Conservation (phyloP, 768 basidiomycete genomes). For the Suillus luteus region DNA sequence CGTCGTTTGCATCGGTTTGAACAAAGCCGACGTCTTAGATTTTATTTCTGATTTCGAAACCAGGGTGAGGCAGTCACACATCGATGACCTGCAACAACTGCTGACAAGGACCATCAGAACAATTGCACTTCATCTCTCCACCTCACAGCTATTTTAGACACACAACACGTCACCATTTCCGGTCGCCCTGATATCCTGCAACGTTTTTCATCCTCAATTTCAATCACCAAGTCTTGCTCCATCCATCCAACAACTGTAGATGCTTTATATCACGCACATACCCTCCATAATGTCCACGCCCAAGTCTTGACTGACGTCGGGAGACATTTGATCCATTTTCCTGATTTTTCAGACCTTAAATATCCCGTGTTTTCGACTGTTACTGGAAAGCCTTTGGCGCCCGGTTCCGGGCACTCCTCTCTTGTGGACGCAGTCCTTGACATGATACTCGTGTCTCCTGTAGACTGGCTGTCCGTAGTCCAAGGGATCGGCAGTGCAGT, state of each 20-base stretch:
- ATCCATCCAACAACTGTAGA: conserved; percentile 48
- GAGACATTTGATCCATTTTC: conserved; percentile 51
- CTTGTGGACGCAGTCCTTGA: conserved; percentile 44
- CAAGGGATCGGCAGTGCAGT: conserved; percentile 28
- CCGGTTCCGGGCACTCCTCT: conserved; percentile 20
- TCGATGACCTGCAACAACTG: not conserved
- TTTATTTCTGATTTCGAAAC: conserved; percentile 29
- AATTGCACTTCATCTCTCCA: conserved; percentile 32
- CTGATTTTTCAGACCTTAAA: conserved; percentile 47
- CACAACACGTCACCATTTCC: conserved; percentile 54
- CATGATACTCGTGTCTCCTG: conserved; percentile 48
- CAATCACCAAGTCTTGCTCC: conserved; percentile 31
- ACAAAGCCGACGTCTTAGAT: conserved; percentile 24
- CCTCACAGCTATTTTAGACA: conserved; percentile 54
- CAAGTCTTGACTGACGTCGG: conserved; percentile 47
- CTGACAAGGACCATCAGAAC: not conserved
- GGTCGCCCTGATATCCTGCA: conserved; percentile 54
- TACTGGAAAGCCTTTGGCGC: conserved; percentile 40
- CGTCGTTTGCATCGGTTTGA: conserved; percentile 40
- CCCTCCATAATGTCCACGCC: conserved; percentile 33
- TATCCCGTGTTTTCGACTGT: conserved; percentile 50
- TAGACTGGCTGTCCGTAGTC: conserved; percentile 53
- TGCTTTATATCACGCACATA: conserved; percentile 54
- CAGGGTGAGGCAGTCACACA: conserved; percentile 17
- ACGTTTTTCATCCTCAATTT: conserved; percentile 41